Base-by-base conservation (phyloP, 192 early-diverging fungal species). In the Hyaloraphidium curvatum region DNA sequence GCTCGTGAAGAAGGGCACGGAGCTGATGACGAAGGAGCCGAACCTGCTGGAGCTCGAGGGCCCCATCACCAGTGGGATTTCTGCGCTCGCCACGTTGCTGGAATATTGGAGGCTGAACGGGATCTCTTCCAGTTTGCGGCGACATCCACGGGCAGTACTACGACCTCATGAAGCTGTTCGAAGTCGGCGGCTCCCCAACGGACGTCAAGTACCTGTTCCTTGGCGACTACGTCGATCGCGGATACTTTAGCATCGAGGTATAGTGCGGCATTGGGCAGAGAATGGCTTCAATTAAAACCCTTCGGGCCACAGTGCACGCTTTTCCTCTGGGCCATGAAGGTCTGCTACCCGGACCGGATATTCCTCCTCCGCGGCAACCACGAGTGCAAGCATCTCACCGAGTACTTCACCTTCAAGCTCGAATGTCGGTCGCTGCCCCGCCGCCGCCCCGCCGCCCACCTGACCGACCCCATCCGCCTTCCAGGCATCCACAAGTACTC, bases 311-410 rank as follows among this genome's bases (percentile, higher is more conserved):
- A 67, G 55, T 62, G 59, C 40, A 29, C 68, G n/a, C 33, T 68
- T 21, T 68, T 59, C 31, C 53, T 67, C 23, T 68, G 65, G 66
- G 37, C 66, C 14, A 23, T 68, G 16, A 67, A 67, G 22, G 63
- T 67, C 22, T 26, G 19, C n/a, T 54, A 62, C 23, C 66, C 66
- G n/a, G 50, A 62, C 2, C 35, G 31, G 5, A 51, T 67, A 39
- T 68, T 69, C 48, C 28, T 67, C 19, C 61, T 67, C 39, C 64
- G 66, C n/a, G 66, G 66, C n/a, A 63, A 67, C 59, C 60, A 67
- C 52, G 66, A 67, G 39, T 67, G 59, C 43, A 39, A 61, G 22
- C 60, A 63, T 25, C 40, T 67, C 17, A 67, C 65, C 28, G 57
- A 59, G 25, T 65, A 68, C 31, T 67, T 68, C 35, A 68, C 65